These are phyloP conservation scores for Batkoa obscura DNA, from an alignment of 371 early-diverging fungal species.

Conservation along the genomic window DNA sequence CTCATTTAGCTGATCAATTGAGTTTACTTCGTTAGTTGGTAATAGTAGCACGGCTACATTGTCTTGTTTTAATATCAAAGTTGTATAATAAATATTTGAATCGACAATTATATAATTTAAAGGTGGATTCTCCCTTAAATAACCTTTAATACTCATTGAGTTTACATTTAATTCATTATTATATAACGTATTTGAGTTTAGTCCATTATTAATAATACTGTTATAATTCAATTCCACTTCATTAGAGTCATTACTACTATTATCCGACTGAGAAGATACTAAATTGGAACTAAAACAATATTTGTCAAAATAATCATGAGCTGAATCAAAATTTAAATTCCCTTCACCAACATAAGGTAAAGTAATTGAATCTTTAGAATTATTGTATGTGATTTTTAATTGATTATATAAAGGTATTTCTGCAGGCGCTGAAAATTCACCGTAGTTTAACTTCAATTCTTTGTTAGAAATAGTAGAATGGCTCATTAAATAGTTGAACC, in stretches of 20 bases:
- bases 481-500: neutral
- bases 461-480: neutral
- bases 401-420: neutral
- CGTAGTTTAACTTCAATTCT: neutral
- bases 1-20: neutral
- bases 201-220: too few relatives aligned
- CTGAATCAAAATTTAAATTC: neutral
- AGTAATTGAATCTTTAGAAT: neutral
- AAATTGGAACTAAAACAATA: neutral
- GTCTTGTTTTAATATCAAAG: neutral
- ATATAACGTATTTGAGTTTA: too few relatives aligned
- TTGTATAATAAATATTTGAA: too few relatives aligned
- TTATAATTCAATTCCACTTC: too few relatives aligned
- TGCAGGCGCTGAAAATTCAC: conserved; percentile 1
- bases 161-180: neutral
- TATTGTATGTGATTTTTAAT: neutral
- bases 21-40: neutral
- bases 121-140: too few relatives aligned
- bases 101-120: too few relatives aligned
- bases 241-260: too few relatives aligned
- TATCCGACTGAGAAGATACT: neutral
- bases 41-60: neutral
- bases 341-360: neutral
- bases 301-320: neutral
- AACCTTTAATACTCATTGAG: too few relatives aligned